phyloP scores from a whole-genome alignment of 2,329 filamentous ascomycete genomes.

The Hymenoscyphus albidus region DNA sequence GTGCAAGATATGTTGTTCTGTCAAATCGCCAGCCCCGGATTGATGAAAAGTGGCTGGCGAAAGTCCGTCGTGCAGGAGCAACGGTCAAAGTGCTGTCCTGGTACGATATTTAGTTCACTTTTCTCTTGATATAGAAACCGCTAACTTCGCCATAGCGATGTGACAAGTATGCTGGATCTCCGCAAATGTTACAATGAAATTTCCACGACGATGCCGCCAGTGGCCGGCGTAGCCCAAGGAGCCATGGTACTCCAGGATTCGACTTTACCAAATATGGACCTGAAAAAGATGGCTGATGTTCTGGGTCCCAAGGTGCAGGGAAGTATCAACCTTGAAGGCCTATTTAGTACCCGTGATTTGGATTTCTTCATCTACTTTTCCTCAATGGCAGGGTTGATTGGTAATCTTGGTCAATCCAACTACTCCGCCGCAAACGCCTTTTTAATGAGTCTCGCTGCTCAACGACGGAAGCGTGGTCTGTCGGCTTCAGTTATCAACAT shows the following conservation, averaged over 20 bases:
- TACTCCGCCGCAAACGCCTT: conserved; percentile 44
- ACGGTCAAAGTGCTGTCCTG: neutral
- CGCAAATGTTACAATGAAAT: conserved; percentile 48
- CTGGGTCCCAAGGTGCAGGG: conserved; percentile 38
- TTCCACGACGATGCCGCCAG: conserved; percentile 43
- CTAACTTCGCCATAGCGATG: neutral
- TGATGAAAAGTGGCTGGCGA: conserved; percentile 28
- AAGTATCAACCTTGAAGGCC: conserved; percentile 31
- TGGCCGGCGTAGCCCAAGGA: conserved; percentile 37
- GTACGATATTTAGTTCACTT: too few relatives aligned
- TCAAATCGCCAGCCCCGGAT: conserved; percentile 39
- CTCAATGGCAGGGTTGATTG: conserved; percentile 35
- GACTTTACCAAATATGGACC: conserved; percentile 32
- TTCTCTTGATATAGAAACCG: too few relatives aligned
- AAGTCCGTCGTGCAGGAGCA: neutral
- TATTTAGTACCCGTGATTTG: conserved; percentile 32
- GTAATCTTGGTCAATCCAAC: conserved; percentile 35
- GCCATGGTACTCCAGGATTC: conserved; percentile 43
- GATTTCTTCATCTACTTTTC: conserved; percentile 43
- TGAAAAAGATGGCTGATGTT: conserved; percentile 27
- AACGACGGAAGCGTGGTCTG: conserved; percentile 40
- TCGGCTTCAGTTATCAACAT: conserved; percentile 49
- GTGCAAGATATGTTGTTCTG: conserved; percentile 38
- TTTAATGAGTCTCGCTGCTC: conserved; percentile 40
- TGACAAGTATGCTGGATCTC: neutral